Evolutionary conservation across 352 stramenopile genomes (phyloP), one percentile per base, ranked within the genome.

Genomic region (Phytophthora agathidicida): DNA sequence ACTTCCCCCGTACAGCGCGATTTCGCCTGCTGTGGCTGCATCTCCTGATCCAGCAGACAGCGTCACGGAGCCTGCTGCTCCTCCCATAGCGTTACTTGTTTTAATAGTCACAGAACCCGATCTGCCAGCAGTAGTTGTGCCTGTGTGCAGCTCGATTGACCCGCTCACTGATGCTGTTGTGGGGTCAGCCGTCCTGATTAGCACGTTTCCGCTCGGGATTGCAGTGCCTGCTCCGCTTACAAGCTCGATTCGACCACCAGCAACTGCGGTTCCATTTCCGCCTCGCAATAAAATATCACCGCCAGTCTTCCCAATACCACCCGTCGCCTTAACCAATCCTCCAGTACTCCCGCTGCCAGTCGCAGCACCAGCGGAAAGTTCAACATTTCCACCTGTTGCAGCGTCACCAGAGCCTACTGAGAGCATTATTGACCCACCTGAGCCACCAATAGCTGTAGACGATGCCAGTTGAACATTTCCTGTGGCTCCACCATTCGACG

Each of bases 1-100:
- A 5, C 26, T 65, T 19, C 72, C 72, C 51, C 60, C 72, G 17
- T 37, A 51, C 7, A 81, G 38, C 14, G 19, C 48, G 6, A 73
- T 26, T 2, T 55, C 30, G 3, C 68, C 50, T 17, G 52, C 63
- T 7, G 20, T 32, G 16, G 20, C 33, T 3, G 13, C 37, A 35
- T 65, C 42, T 37, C 63, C 51, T 41, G 58, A 65, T 16, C 67
- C 63, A n/a, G 64, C 65, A 3, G 60, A 67, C 8, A 74, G 22
- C 7, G 44, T 64, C 9, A 74, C 48, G 5, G 60, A 66, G 8
- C 65, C 65, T n/a, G 60, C 43, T 5, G 23, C 48, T 31, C 59
- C 64, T 6, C 53, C 49, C 20, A 28, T 41, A 2, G 55, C 65
- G 33, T 54, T 16, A 8, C 52, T 60, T 8, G 65, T 71, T 19